Base-by-base conservation (phyloP, 371 early-diverging fungal genomes). In the Haplosporangium sp. region DNA sequence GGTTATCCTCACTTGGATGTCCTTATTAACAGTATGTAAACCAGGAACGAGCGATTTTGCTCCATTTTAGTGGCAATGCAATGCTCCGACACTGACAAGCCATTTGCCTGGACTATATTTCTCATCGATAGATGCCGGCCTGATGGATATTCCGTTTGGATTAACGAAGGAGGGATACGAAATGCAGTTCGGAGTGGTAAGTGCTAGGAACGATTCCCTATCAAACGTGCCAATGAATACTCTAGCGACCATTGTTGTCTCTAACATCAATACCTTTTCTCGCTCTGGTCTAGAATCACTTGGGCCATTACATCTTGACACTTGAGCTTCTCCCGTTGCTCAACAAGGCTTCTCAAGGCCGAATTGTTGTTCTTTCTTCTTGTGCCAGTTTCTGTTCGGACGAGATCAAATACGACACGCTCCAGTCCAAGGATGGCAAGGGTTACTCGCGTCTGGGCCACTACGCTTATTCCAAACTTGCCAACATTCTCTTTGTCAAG, bases 391-490 rank as follows among this genome's bases (percentile, higher is more conserved):
- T 60, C 42, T 48, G 76, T 20, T 70, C 80, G 0, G 42, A 50
- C 59, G 67, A 69, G 3, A 84, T 89, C 56, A 64, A 59, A 23
- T 85, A 85, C 40, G 82, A 81, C 14, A 57, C 37, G 7, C 59
- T 88, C 8, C 76, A 63, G 38, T 55, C 60, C 5, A 29, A 29
- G 29, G 29, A 29, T 29, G 12, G 61, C 20, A 74, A 82, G 23
- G 29, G 42, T 1, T 90, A 90, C 79, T 69, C 73, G 51, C 56
- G 65, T 14, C 67, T 70, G 23, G 64, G 64, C 12, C 83, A 82
- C 62, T 91, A 91, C 64, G 83, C 82, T 8, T 65, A 79, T 7
- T 80, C 84, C 46, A 91, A 91, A 64, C 82, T 91, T 20, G 89
- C 88, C 53, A 89, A 91, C 74, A n/a, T 89, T 18, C 71, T 87